phyloP scores from a whole-genome alignment of 176 grass and related monocot genomes.

The Cenchrus americanus region DNA sequence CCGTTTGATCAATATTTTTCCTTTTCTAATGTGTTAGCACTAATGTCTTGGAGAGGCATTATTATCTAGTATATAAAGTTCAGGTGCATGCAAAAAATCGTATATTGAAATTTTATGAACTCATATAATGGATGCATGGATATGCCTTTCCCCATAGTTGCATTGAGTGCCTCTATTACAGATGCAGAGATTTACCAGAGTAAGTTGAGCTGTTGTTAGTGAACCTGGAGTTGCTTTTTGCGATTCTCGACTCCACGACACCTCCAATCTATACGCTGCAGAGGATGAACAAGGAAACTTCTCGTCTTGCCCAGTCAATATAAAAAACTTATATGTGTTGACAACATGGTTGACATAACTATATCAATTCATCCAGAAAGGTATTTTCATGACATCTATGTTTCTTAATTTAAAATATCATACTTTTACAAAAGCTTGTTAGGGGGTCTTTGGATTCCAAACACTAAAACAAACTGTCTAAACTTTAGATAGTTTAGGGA shows the following conservation, averaged over 20 bases:
- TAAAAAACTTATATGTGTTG: background rate
- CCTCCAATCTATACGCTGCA: background rate
- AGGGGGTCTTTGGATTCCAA: too few species aligned
- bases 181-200: background rate
- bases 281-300: background rate
- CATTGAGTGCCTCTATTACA: background rate
- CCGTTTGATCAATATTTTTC: background rate
- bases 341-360: background rate
- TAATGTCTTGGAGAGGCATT: background rate
- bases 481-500: too few species aligned
- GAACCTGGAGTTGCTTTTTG: background rate
- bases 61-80: background rate
- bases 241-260: background rate
- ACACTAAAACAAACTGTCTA: too few species aligned
- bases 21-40: background rate
- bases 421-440: background rate
- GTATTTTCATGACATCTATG: background rate
- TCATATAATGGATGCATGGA: background rate
- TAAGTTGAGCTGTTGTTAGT: background rate
- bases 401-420: background rate
- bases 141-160: background rate
- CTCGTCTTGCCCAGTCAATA: background rate
- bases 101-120: background rate
- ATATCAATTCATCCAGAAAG: background rate
- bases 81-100: background rate